These are phyloP conservation scores for Spencermartinsiella ligniputridi DNA, from an alignment of 1,139 yeast species.

Conservation along the genomic window DNA sequence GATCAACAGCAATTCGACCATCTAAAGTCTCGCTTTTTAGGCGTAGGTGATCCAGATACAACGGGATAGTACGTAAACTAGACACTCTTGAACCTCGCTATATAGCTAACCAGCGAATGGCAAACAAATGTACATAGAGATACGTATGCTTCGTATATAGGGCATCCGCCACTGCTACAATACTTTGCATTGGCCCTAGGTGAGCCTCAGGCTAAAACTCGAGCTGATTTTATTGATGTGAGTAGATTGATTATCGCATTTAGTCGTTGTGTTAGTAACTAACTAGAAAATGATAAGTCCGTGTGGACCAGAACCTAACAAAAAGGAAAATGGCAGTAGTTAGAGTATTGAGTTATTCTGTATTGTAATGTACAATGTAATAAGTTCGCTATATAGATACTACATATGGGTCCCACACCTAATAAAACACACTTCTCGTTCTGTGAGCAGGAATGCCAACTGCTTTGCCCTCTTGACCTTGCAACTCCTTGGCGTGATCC, in stretches of 20 bases:
- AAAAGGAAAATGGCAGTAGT: not conserved
- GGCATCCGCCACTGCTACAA: conserved; percentile 62
- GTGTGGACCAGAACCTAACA: conserved; percentile 10
- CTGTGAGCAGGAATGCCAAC: conserved; percentile 35
- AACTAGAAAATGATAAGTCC: conserved; percentile 45
- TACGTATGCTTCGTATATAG: conserved; percentile 63
- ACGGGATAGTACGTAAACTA: conserved; percentile 38
- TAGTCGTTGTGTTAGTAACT: no score
- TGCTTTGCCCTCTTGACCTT: conserved; percentile 22
- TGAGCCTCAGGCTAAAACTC: conserved; percentile 47
- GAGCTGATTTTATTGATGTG: conserved; percentile 50
- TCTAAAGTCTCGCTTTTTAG: conserved; percentile 59
- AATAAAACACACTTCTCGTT: conserved; percentile 37
- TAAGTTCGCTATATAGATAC: not conserved
- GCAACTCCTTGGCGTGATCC: conserved; percentile 42
- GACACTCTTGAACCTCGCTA: not conserved
- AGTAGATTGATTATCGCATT: conserved; percentile 11
- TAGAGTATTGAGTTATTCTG: no score
- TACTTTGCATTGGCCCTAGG: conserved; percentile 63
- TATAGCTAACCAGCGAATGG: conserved; percentile 40
- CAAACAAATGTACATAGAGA: conserved; percentile 64
- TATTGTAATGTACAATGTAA: no score
- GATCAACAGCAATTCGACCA: conserved; percentile 61
- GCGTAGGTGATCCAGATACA: conserved; percentile 70
- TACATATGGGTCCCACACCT: conserved; percentile 1